Evolutionary conservation across 1,284 basidiomycete genomes (phyloP).

Genomic region (Schizophyllum commune): DNA sequence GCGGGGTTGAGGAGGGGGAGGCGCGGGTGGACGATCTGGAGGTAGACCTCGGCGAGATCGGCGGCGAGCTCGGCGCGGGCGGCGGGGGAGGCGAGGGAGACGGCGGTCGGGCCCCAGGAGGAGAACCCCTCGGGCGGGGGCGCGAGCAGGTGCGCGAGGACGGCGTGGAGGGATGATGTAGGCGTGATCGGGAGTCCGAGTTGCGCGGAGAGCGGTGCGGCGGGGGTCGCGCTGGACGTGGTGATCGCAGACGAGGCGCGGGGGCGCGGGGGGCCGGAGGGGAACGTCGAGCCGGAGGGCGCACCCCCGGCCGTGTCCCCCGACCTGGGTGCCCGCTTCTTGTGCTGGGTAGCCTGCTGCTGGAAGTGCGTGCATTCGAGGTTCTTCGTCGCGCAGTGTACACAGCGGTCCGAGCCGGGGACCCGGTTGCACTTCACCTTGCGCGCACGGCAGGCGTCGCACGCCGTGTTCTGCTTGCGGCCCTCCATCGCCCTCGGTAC

Average conservation of each 20-base stretch:
- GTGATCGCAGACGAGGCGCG: constrained; percentile 14
- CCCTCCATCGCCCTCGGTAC: not conserved
- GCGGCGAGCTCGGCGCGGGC: constrained; percentile 76
- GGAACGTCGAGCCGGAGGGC: not conserved
- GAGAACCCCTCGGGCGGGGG: constrained; percentile 31
- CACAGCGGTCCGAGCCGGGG: constrained; percentile 68
- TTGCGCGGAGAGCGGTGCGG: constrained; percentile 9
- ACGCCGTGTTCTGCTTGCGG: constrained; percentile 83
- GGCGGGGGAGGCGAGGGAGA: constrained; percentile 56
- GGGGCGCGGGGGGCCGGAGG: not conserved
- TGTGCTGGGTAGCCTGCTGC: constrained; percentile 75
- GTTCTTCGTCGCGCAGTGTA: constrained; percentile 75
- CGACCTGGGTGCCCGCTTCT: constrained; percentile 42
- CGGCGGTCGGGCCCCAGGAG: constrained; percentile 64
- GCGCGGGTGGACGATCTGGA: constrained; percentile 82
- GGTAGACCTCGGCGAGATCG: constrained; percentile 85
- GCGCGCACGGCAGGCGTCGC: constrained; percentile 79
- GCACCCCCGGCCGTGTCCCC: constrained; percentile 11
- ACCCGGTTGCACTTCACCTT: constrained; percentile 80
- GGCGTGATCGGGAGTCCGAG: constrained; percentile 31
- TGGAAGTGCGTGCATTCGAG: constrained; percentile 73
- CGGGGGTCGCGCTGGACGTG: constrained; percentile 13
- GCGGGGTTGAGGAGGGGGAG: constrained; percentile 74
- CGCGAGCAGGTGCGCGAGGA: constrained; percentile 64
- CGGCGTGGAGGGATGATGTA: constrained; percentile 51